Evolutionary conservation across 441 rosid genomes (phyloP).

Genomic region (Francoa sonchifolia): DNA sequence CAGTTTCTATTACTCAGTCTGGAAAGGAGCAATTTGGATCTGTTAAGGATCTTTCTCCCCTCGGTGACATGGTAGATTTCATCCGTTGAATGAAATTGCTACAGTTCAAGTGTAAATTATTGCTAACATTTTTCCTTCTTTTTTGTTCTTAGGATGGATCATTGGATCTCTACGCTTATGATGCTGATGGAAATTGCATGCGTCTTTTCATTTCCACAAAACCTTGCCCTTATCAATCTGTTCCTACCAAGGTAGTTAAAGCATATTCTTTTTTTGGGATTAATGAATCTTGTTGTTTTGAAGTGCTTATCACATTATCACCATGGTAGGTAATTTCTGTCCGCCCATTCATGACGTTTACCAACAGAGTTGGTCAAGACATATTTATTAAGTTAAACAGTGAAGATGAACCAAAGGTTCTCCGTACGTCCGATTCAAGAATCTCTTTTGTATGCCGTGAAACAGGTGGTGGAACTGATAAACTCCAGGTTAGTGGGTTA

Average conservation of each 20-base stretch:
- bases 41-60: constrained; percentile 73
- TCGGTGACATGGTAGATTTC: constrained; percentile 75
- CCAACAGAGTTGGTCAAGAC: constrained; percentile 87
- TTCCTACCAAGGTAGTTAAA: constrained; percentile 75
- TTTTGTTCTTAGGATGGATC: constrained; percentile 74
- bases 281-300: constrained; percentile 6
- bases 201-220: constrained; percentile 77
- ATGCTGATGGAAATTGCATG: constrained; percentile 66
- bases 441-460: constrained; percentile 49
- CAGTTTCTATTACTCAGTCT: constrained; percentile 49
- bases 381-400: constrained; percentile 56
- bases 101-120: constrained; percentile 1
- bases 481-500: constrained; percentile 64
- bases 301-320: constrained; percentile 6
- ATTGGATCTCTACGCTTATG: constrained; percentile 67
- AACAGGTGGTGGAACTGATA: constrained; percentile 41
- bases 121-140: constrained; percentile 10
- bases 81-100: not conserved
- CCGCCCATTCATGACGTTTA: constrained; percentile 93
- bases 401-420: constrained; percentile 76
- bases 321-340: constrained; percentile 64
- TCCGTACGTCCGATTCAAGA: constrained; percentile 71
- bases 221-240: constrained; percentile 71
- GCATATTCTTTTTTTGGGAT: constrained; percentile 2
- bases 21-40: constrained; percentile 60